These are phyloP conservation scores for Fusarium hainanense DNA, from an alignment of 2,329 filamentous ascomycete species.

Conservation along the genomic window DNA sequence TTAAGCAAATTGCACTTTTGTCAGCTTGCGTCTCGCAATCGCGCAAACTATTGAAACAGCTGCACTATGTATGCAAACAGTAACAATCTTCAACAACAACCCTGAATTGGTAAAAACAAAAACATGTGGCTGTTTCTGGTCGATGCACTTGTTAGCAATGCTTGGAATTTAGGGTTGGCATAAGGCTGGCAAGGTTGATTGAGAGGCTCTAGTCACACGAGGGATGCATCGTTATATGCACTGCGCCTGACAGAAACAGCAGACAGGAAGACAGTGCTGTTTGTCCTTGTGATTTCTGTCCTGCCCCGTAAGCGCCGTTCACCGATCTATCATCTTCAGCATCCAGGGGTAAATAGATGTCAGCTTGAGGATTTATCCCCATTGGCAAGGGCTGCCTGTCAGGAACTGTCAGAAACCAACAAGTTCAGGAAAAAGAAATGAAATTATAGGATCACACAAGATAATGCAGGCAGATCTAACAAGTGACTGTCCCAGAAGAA, in stretches of 20 bases:
- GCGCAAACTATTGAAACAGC: conserved; percentile 1
- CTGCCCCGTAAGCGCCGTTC: background rate
- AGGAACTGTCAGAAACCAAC: background rate
- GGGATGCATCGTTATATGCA: background rate
- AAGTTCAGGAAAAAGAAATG: background rate
- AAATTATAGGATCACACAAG: background rate
- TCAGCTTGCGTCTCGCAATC: background rate
- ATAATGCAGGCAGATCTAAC: background rate
- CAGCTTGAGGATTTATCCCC: background rate
- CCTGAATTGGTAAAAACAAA: background rate
- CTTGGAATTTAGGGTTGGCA: background rate
- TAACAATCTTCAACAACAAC: background rate
- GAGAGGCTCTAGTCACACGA: background rate
- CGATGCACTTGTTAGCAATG: background rate
- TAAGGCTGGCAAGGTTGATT: conserved; percentile 12
- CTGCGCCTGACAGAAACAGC: background rate
- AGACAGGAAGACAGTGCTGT: background rate
- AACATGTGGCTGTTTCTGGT: background rate
- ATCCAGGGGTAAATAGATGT: background rate
- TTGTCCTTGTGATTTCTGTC: conserved; percentile 1
- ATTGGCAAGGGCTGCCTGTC: background rate
- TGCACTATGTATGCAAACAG: background rate
- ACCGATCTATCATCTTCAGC: background rate
- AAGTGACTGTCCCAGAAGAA: background rate
- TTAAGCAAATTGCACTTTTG: background rate